A percentile compares a stretch with the other conserved stretches of the same genome.
phyloP scores from a whole-genome alignment of 2,329 filamentous ascomycete species.

The Beauveria sp. region DNA sequence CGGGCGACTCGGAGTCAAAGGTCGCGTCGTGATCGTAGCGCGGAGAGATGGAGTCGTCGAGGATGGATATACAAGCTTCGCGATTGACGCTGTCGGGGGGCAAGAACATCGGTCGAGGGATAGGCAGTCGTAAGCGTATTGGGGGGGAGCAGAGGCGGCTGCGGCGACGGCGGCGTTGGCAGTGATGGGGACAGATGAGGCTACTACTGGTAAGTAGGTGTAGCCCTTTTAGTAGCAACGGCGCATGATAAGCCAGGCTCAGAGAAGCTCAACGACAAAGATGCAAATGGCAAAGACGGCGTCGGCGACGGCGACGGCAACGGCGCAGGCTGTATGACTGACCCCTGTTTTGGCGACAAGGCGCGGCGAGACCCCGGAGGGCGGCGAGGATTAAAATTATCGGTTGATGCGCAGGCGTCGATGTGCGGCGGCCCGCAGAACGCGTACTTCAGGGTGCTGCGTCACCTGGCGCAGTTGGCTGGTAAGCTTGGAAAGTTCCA shows the following conservation, averaged over 20 bases:
- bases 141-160: conserved; percentile 14
- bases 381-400: conserved; percentile 11
- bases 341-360: conserved; percentile 16
- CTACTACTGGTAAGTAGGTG: neutral
- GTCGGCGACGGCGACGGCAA: conserved; percentile 6
- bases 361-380: conserved; percentile 18
- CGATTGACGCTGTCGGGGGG: conserved; percentile 26
- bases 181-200: neutral
- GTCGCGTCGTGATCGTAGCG: conserved; percentile 30
- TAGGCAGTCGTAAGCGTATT: conserved; percentile 3
- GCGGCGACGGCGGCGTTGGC: neutral
- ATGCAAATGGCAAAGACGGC: conserved; percentile 10
- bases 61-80: conserved; percentile 44
- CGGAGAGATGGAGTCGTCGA: conserved; percentile 49
- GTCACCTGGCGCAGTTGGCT: neutral
- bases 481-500: conserved; percentile 3
- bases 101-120: conserved; percentile 3
- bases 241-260: neutral
- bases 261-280: conserved; percentile 5
- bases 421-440: conserved; percentile 6
- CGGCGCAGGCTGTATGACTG: neutral
- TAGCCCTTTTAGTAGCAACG: neutral
- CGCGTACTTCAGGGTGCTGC: conserved; percentile 1
- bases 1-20: conserved; percentile 19
- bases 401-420: conserved; percentile 3